Percentiles rank a stretch among this genome's conserved stretches.
phyloP scores from a whole-genome alignment of 192 early-diverging fungal species.

The Rhizoclosmatium globosum region DNA sequence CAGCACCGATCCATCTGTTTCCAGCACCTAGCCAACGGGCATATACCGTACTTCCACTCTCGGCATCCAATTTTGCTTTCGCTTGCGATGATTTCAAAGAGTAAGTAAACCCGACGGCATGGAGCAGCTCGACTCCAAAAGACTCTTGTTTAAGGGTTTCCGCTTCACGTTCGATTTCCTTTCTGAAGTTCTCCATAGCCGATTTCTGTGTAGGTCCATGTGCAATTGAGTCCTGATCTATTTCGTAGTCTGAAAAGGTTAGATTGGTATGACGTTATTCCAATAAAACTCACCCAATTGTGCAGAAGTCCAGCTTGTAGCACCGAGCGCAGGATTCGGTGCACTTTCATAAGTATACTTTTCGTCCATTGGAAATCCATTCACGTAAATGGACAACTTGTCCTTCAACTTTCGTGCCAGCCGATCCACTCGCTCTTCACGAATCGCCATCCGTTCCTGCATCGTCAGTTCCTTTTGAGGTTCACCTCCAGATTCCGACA shows the following conservation, averaged over 20 bases:
- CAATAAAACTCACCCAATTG: constrained; percentile 10
- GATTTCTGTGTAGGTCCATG: not conserved
- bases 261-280: not conserved
- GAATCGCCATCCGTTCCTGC: constrained; percentile 62
- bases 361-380: constrained; percentile 58
- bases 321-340: not conserved
- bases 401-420: constrained; percentile 75
- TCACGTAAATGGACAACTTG: constrained; percentile 83
- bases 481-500: constrained; percentile 62
- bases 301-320: not conserved
- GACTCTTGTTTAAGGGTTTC: constrained; percentile 89
- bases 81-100: constrained; percentile 87
- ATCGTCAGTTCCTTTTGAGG: constrained; percentile 59
- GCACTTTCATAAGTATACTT: not conserved
- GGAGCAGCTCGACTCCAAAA: constrained; percentile 92
- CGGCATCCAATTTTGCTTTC: constrained; percentile 64
- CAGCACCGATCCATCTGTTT: constrained; percentile 47
- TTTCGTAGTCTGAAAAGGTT: constrained; percentile 4
- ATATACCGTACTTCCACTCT: constrained; percentile 59
- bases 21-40: constrained; percentile 58
- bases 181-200: constrained; percentile 48
- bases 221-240: not conserved
- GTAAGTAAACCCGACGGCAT: constrained; percentile 94
- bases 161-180: constrained; percentile 70
- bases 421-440: constrained; percentile 72